Evolutionary conservation across 352 stramenopile genomes (phyloP).

Genomic region (Phytopythium oedochilum): DNA sequence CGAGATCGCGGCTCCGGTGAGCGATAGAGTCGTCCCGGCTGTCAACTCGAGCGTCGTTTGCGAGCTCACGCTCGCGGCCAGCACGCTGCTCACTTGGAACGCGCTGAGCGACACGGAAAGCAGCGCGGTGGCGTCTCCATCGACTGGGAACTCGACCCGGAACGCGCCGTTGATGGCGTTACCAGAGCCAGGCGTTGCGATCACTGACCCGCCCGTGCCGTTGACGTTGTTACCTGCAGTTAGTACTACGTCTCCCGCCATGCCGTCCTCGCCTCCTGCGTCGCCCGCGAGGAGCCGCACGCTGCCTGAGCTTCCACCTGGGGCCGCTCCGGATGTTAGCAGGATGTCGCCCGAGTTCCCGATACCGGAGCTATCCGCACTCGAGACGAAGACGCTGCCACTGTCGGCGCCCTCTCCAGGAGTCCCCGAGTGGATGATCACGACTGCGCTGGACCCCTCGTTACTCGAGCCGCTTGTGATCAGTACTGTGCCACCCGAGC

Average conservation of each 20-base stretch:
- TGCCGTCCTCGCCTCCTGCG: constrained; percentile 16
- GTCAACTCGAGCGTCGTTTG: constrained; percentile 23
- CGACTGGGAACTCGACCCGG: constrained; percentile 25
- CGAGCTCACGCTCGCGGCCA: constrained; percentile 25
- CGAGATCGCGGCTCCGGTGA: constrained; percentile 15
- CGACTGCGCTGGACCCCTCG: neutral
- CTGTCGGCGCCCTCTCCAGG: neutral
- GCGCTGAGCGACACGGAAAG: constrained; percentile 24
- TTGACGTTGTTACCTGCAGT: constrained; percentile 27
- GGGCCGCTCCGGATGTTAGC: constrained; percentile 26
- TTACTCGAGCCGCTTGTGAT: constrained; percentile 15
- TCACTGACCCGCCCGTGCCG: constrained; percentile 32
- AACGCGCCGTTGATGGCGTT: constrained; percentile 25
- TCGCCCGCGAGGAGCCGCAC: constrained; percentile 25
- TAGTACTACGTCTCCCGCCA: constrained; percentile 26
- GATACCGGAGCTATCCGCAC: constrained; percentile 4
- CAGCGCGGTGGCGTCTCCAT: constrained; percentile 4
- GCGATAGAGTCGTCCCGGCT: constrained; percentile 21
- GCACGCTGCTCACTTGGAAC: constrained; percentile 30
- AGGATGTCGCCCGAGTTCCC: constrained; percentile 35
- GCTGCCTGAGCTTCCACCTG: constrained; percentile 16
- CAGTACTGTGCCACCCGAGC: constrained; percentile 11
- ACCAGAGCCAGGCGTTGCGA: constrained; percentile 28
- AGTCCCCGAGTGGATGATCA: neutral
- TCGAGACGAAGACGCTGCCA: constrained; percentile 3